phyloP scores from a whole-genome alignment of 2,329 filamentous ascomycete genomes.

The Talaromyces sp. region DNA sequence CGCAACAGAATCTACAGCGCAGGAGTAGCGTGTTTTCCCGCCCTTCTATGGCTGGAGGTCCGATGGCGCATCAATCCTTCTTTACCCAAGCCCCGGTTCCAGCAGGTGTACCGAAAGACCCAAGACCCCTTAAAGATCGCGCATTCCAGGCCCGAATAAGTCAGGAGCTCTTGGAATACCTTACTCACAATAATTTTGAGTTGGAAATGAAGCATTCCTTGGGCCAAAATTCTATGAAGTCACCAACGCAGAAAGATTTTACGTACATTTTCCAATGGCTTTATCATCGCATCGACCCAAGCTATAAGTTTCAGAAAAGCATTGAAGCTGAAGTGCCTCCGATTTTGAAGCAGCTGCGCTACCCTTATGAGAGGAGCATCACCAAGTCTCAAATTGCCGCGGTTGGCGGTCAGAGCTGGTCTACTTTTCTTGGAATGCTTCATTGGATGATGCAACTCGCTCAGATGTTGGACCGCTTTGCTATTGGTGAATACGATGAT shows the following conservation, averaged over 20 bases:
- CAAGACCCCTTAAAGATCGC: constrained; percentile 76
- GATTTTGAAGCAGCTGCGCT: constrained; percentile 86
- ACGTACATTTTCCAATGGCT: constrained; percentile 97
- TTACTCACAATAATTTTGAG: constrained; percentile 92
- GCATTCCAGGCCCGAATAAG: constrained; percentile 76
- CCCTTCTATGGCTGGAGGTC: constrained; percentile 59
- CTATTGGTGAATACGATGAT: constrained; percentile 74
- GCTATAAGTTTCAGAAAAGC: constrained; percentile 86
- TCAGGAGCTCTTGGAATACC: constrained; percentile 84
- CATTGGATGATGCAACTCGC: constrained; percentile 99
- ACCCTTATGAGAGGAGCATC: constrained; percentile 92
- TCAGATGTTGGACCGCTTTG: constrained; percentile 85
- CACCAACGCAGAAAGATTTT: constrained; percentile 97
- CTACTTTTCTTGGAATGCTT: constrained; percentile 83
- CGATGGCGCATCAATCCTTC: constrained; percentile 81
- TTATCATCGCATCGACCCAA: constrained; percentile 91
- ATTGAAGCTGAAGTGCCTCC: constrained; percentile 94
- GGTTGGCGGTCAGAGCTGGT: constrained; percentile 96
- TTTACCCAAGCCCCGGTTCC: constrained; percentile 81
- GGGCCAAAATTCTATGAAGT: constrained; percentile 85
- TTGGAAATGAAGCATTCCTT: constrained; percentile 94
- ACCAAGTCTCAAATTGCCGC: constrained; percentile 94
- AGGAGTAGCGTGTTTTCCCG: constrained; percentile 80
- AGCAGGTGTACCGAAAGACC: constrained; percentile 79
- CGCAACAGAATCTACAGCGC: constrained; percentile 49